Conservation (phyloP, 768 basidiomycete genomes). For the Kwoniella dendrophila region DNA sequence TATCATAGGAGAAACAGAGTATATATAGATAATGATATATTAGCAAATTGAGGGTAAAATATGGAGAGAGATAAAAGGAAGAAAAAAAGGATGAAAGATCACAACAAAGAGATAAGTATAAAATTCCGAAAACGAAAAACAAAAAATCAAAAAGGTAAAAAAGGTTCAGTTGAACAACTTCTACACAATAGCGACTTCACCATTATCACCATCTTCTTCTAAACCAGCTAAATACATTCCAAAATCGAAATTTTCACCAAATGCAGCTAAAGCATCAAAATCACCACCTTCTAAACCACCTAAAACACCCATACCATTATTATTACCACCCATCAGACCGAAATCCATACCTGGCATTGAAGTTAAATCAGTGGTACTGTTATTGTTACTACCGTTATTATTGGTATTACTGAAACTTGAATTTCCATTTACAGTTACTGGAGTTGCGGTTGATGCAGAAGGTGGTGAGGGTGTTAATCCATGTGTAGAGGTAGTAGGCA, state of each 20-base stretch:
- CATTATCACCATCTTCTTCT: slow-evolving; percentile 34
- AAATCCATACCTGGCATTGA: slow-evolving; percentile 16
- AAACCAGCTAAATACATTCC: slow-evolving; percentile 39
- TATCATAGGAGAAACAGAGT: background rate
- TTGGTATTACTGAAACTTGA: slow-evolving; percentile 1
- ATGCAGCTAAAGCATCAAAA: slow-evolving; percentile 32
- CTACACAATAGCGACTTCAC: slow-evolving; percentile 26
- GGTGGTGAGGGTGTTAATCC: slow-evolving; percentile 35
- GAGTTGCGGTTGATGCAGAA: slow-evolving; percentile 29
- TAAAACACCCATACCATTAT: slow-evolving; percentile 12
- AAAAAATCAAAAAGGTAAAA: background rate
- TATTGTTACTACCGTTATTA: background rate
- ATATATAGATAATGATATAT: slow-evolving; percentile 2
- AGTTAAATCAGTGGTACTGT: background rate
- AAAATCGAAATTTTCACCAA: slow-evolving; percentile 43
- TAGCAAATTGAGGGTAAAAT: background rate
- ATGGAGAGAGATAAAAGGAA: background rate
- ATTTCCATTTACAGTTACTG: slow-evolving; percentile 12
- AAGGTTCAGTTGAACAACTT: too few species aligned
- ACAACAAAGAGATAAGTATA: background rate
- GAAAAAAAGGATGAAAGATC: too few species aligned
- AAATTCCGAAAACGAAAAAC: background rate
- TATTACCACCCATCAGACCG: slow-evolving; percentile 4
- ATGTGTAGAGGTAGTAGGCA: slow-evolving; percentile 15
- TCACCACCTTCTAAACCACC: slow-evolving; percentile 26